A percentile compares a stretch with the other conserved stretches of the same genome.
These are phyloP conservation scores for Rhizophagus sp. DNA, from an alignment of 192 early-diverging fungal species.

Conservation along the genomic window DNA sequence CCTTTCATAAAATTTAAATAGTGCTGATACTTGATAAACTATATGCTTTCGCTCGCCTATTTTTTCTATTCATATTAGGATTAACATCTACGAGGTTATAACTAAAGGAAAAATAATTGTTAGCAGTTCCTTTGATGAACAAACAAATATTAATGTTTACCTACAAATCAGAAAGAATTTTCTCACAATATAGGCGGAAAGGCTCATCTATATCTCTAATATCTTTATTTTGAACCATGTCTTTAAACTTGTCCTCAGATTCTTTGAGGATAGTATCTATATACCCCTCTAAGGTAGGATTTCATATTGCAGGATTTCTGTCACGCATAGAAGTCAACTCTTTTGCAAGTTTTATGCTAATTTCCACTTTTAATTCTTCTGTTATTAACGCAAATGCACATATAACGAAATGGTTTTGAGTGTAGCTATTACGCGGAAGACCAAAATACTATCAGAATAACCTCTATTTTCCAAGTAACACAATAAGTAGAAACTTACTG, in stretches of 20 bases:
- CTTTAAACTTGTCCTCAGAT: constrained; percentile 11
- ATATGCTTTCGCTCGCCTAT: constrained; percentile 28
- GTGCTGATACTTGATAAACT: constrained; percentile 20
- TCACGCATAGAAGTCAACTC: too few relatives aligned
- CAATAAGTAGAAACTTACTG: too few relatives aligned
- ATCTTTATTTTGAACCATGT: not conserved
- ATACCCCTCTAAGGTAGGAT: constrained; percentile 12
- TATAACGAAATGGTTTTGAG: too few relatives aligned
- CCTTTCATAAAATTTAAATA: constrained; percentile 31
- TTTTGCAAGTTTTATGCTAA: too few relatives aligned
- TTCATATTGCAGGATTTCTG: constrained; percentile 5
- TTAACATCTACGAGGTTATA: constrained; percentile 18
- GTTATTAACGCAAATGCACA: too few relatives aligned
- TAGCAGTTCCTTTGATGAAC: not conserved
- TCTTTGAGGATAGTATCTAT: constrained; percentile 22
- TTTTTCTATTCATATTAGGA: constrained; percentile 29
- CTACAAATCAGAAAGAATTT: constrained; percentile 2
- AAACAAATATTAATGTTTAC: constrained; percentile 8
- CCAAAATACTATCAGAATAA: too few relatives aligned
- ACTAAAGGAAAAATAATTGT: constrained; percentile 2
- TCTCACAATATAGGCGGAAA: constrained; percentile 8
- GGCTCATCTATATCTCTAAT: not conserved
- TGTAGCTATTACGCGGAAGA: too few relatives aligned
- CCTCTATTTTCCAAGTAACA: too few relatives aligned
- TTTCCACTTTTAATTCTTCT: too few relatives aligned